A percentile compares a stretch with the other conserved stretches of the same genome.
phyloP scores from a whole-genome alignment of 2,329 filamentous ascomycete genomes.

The Seiridium unicorne region DNA sequence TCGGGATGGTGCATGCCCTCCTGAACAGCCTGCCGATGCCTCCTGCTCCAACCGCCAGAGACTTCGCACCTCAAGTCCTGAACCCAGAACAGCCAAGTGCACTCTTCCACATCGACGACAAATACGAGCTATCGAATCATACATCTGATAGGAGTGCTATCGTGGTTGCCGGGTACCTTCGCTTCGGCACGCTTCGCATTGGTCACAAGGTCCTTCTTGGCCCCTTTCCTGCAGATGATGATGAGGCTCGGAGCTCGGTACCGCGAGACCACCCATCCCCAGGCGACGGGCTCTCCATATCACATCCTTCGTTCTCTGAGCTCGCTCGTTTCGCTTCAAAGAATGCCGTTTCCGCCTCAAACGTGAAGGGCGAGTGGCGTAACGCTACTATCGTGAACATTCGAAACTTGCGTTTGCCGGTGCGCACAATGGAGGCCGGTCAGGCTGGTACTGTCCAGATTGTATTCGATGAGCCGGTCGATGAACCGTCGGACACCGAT shows the following conservation, averaged over 20 bases:
- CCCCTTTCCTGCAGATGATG: slow-evolving; percentile 65
- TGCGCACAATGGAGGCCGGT: slow-evolving; percentile 70
- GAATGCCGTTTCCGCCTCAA: slow-evolving; percentile 50
- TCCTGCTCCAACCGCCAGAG: slow-evolving; percentile 47
- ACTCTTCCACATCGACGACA: slow-evolving; percentile 88
- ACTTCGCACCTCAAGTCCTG: slow-evolving; percentile 52
- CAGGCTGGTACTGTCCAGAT: slow-evolving; percentile 91
- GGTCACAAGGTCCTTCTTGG: slow-evolving; percentile 79
- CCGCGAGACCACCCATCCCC: slow-evolving; percentile 47
- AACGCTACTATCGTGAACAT: slow-evolving; percentile 80
- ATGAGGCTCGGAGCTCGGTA: slow-evolving; percentile 37
- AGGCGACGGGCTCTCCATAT: slow-evolving; percentile 48
- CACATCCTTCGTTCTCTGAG: slow-evolving; percentile 53
- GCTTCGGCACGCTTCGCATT: slow-evolving; percentile 74
- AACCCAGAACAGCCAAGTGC: slow-evolving; percentile 60
- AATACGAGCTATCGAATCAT: slow-evolving; percentile 62
- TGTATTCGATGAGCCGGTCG: slow-evolving; percentile 48
- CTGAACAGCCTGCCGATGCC: slow-evolving; percentile 74
- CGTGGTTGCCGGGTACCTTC: slow-evolving; percentile 81
- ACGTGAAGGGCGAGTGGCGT: slow-evolving; percentile 71
- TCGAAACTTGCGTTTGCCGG: slow-evolving; percentile 81
- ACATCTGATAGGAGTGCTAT: slow-evolving; percentile 29
- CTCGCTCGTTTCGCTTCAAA: slow-evolving; percentile 50
- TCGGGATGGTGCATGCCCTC: slow-evolving; percentile 79
- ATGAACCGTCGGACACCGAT: slow-evolving; percentile 25